Base-by-base conservation (phyloP, 2,329 filamentous ascomycete species). In the Hymenoscyphus linearis region DNA sequence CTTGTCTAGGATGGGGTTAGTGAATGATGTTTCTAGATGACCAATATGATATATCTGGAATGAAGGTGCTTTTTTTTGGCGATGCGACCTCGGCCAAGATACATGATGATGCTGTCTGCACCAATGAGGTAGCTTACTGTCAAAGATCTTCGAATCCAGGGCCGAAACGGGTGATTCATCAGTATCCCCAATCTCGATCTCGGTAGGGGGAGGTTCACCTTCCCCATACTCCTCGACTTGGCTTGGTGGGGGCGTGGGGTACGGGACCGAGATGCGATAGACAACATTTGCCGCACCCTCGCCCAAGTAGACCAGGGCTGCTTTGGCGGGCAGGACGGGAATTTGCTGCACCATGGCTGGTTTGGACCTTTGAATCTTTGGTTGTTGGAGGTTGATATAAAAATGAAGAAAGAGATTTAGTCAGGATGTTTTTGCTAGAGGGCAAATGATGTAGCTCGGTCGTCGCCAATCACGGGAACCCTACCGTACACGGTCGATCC, bases 241-340 rank as follows among this genome's bases (percentile, higher is more conserved):
- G 71, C 64, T 62, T 34, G 61, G 59, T 52, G 54, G 55, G 36
- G 62, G 67, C 31, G 63, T 65, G 13, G 62, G 65, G 52, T 58
- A 73, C 66, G 60, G 68, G 68, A 61, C 74, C 68, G 4, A 76
- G 74, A 89, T 79, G 66, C 81, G 81, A 70, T 90, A 92, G 64
- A 93, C 87, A 57, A 88, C 82, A 73, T 95, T 93, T 58, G 90
- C 89, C 26, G 88, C 86, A 26, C 90, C 90, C 73, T 95, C 90
- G 26, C 79, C 80, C 10, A 85, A 73, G 64, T 83, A 85, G 1
- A 56, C 27, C 7, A 60, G 26, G 14, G n/a, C 55, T 7, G 60
- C 56, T 10, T 25, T 47, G 12, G n/a, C 5, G 25, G 60, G 60
- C 18, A 62, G 44, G 6, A 40, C 34, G 37, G 57, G 60, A 35